Percentiles rank a stretch among this genome's conserved stretches.
phyloP scores from a whole-genome alignment of 2,329 filamentous ascomycete genomes.

The Dichotomopilus funicola region DNA sequence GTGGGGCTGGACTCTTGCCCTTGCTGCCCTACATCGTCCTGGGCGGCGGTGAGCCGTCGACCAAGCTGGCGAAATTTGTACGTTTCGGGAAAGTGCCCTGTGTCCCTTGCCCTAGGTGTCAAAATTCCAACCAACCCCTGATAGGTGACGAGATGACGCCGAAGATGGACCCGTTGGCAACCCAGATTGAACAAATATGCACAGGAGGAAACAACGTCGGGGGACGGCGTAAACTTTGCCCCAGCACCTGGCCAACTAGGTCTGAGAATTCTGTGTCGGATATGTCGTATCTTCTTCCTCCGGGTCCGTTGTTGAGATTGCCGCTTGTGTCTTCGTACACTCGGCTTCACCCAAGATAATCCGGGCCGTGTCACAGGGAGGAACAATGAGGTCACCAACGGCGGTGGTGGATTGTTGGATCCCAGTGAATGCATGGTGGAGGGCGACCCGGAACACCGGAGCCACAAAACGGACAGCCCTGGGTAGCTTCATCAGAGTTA shows the following conservation, averaged over 20 bases:
- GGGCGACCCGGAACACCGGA: background rate
- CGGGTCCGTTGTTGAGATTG: too few relatives aligned
- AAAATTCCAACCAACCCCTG: constrained; percentile 7
- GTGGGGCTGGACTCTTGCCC: background rate
- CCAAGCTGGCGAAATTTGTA: constrained; percentile 9
- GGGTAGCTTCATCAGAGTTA: background rate
- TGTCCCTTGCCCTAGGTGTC: constrained; percentile 13
- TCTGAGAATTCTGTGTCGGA: too few relatives aligned
- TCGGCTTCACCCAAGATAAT: background rate
- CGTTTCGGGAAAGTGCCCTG: constrained; percentile 16
- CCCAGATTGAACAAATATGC: too few relatives aligned
- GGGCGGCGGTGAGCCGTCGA: constrained; percentile 21
- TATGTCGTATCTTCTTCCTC: too few relatives aligned
- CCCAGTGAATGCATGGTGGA: background rate
- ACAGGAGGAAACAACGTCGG: too few relatives aligned
- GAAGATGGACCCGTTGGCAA: background rate
- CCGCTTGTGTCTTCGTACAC: background rate
- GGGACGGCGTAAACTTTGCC: too few relatives aligned
- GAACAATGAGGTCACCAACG: background rate
- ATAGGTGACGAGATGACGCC: constrained; percentile 9
- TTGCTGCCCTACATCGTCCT: constrained; percentile 9
- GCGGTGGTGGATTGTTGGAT: background rate
- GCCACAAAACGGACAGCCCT: background rate
- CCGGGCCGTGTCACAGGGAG: background rate
- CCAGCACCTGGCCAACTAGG: too few relatives aligned